Evolutionary conservation across 1,139 yeast genomes (phyloP).

Genomic region (Taphrina deformans): DNA sequence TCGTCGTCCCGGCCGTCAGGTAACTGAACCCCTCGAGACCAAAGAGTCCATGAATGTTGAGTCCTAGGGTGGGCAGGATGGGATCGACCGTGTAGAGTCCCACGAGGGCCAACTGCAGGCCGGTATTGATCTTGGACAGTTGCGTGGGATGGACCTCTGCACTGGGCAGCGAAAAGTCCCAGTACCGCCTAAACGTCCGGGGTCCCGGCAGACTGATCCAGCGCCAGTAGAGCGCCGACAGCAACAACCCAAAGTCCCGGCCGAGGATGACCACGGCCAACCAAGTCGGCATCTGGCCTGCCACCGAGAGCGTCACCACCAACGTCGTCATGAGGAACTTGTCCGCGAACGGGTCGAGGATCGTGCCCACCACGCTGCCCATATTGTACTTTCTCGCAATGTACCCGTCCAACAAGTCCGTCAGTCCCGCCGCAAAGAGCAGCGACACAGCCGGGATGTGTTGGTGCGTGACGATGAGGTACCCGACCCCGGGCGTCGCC

Average conservation of each 20-base stretch:
- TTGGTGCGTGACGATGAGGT: conserved; percentile 54
- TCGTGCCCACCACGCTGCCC: conserved; percentile 82
- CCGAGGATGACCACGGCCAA: conserved; percentile 79
- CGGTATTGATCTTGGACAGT: conserved; percentile 78
- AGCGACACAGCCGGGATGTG: conserved; percentile 66
- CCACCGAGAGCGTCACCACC: conserved; percentile 70
- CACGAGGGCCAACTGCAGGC: conserved; percentile 85
- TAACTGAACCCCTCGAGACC: conserved; percentile 50
- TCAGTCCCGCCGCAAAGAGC: conserved; percentile 80
- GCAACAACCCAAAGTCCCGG: conserved; percentile 71
- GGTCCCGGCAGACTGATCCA: conserved; percentile 75
- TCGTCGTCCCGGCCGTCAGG: conserved; percentile 73
- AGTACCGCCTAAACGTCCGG: conserved; percentile 66
- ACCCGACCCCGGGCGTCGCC: conserved; percentile 82
- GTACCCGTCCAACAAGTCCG: conserved; percentile 89
- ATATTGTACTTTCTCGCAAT: conserved; percentile 78
- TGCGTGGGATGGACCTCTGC: conserved; percentile 89
- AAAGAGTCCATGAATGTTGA: conserved; percentile 15
- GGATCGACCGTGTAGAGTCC: conserved; percentile 48
- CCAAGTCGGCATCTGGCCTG: conserved; percentile 60
- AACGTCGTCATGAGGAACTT: conserved; percentile 84
- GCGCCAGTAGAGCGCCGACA: conserved; percentile 74
- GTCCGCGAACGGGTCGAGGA: conserved; percentile 94
- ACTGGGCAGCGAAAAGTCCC: conserved; percentile 77
- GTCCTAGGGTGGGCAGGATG: not conserved